Evolutionary conservation across 169 alveolate genomes (phyloP), one percentile per base, ranked within the genome.

Genomic region (Plasmodium knowlesi): DNA sequence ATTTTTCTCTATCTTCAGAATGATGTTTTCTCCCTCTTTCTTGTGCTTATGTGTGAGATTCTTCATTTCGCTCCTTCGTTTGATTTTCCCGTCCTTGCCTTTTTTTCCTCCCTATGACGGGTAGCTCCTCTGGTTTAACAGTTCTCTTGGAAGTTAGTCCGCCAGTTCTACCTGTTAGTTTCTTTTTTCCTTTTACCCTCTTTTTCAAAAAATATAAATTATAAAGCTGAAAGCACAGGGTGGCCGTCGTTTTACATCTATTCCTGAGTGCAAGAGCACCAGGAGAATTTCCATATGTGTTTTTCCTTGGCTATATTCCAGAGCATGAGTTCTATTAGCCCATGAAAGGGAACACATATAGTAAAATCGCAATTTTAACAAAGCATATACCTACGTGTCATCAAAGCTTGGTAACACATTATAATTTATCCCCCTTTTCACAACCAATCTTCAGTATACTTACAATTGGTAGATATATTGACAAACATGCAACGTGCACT

Each of bases 1-100:
- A 43, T 83, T 71, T 25, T 83, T 76, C 9, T 41, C 76, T 32
- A 83, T 43, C 50, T 83, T 83, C 43, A 83, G 34, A 16, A 70
- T 14, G 25, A 70, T 70, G 70, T 34, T 53, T 19, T 67, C 57
- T 25, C 82, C 54, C 16, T 67, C 83, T 25, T 43, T 41, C 74
- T 71, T 83, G 9, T 5, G 53, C 70, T 28, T 82, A 10, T 30
- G 72, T 19, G n/a, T 50, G n/a, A 22, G 30, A 39, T 41, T 39
- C 84, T 79, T n/a, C 84, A 79, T 79, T 41, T 41, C 22, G 10
- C 43, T 4, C 70, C 34, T 32, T 79, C 3, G 14, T 30, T 81
- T 41, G 54, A 16, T 43, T 19, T 41, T 81, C 28, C 37, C 32
- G 14, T 61, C 5, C 5, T 28, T 83, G 37, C 12, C 28, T 34